Conservation (phyloP, 2,329 filamentous ascomycete species). For the Fusarium tjaetaba region DNA sequence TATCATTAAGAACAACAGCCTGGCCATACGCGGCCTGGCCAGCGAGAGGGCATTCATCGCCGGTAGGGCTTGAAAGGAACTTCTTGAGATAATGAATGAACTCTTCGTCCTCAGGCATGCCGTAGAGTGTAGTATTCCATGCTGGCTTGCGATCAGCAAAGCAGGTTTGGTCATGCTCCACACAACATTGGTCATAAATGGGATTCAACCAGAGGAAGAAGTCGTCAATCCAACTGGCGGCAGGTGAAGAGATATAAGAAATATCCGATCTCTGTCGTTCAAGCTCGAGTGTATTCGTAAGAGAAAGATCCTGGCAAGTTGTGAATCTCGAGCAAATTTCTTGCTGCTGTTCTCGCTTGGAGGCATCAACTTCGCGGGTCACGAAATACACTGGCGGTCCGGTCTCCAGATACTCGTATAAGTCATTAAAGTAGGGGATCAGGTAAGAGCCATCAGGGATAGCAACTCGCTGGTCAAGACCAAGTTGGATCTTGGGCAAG, state of each 20-base stretch:
- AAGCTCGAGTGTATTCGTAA: conserved; percentile 91
- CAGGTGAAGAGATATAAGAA: conserved; percentile 87
- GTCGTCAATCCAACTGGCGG: conserved; percentile 97
- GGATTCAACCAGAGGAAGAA: conserved; percentile 98
- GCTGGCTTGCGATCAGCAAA: conserved; percentile 80
- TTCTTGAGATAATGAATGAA: conserved; percentile 87
- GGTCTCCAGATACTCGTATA: conserved; percentile 90
- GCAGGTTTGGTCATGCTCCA: conserved; percentile 76
- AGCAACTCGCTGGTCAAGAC: conserved; percentile 92
- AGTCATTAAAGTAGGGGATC: conserved; percentile 95
- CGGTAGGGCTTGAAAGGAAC: conserved; percentile 84
- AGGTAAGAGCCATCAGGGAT: conserved; percentile 94
- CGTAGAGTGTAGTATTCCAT: conserved; percentile 89
- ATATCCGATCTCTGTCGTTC: conserved; percentile 90
- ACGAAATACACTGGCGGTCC: conserved; percentile 98
- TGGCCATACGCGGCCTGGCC: conserved; percentile 88
- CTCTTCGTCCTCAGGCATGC: conserved; percentile 94
- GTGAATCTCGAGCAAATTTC: conserved; percentile 92
- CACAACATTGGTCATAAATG: conserved; percentile 74
- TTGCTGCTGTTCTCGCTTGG: conserved; percentile 78
- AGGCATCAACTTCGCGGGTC: conserved; percentile 81
- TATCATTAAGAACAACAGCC: conserved; percentile 80
- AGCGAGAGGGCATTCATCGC: conserved; percentile 85
- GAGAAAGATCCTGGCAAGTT: conserved; percentile 82
- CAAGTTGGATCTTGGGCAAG: conserved; percentile 84